Base-by-base conservation (phyloP, 768 basidiomycete genomes). In the Collybiopsis confluens region DNA sequence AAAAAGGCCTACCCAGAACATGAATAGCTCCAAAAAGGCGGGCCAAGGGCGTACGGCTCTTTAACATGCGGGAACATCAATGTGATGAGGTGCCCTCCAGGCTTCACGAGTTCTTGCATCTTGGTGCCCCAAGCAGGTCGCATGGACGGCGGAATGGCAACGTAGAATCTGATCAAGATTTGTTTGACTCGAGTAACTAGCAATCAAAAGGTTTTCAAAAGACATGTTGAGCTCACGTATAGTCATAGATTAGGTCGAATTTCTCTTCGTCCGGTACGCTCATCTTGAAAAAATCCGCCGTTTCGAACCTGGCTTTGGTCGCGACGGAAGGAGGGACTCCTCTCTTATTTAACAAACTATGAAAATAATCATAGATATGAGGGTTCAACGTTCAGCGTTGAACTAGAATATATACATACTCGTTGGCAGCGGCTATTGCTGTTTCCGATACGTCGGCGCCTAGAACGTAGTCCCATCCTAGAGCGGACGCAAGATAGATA, bases 221-320 rank as follows among this genome's bases (percentile, higher is more conserved):
- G 37, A n/a, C 33, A 18, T 21, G 26, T 24, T 3, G n/a, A 10
- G 58, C 71, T 33, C 45, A 76, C 79, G 86, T 86, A 62, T 85
- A 85, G 63, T 88, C 87, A 60, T 82, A 84, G 5, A 85, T 68
- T 8, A 88, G 63, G 56, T 83, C 80, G 58, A 80, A 85, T 8
- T 60, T 62, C 37, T 74, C 54, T 20, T 63, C 63, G 1, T 70
- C 69, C 1, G 71, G 54, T 16, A 72, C 60, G 9, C 63, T 56
- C 40, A 78, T 71, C 4, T 63, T 59, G 69, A 88, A 88, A 67
- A 86, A 89, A 63, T 86, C 80, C 1, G 61, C 63, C 4, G 64
- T 55, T 33, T 71, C 61, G 62, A 81, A 78, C 2, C 58, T 2
- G 75, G 71, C 4, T 72, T 69, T n/a, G 69, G 65, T 6, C 64